Base-by-base conservation (phyloP, 768 basidiomycete species). In the Kwoniella sp. region DNA sequence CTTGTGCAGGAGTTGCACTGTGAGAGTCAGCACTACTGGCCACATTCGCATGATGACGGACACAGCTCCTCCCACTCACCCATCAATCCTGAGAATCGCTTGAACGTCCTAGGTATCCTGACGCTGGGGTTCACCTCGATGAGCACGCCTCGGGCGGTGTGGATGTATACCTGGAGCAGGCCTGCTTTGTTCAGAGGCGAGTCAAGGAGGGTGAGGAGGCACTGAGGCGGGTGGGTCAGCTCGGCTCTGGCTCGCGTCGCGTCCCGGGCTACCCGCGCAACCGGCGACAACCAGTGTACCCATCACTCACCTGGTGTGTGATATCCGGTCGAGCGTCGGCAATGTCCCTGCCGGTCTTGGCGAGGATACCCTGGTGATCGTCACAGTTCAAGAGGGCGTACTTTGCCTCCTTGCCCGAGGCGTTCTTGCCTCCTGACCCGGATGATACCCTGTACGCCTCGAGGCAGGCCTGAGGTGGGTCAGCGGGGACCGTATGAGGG, bases 321-420 rank as follows among this genome's bases (percentile, higher is more conserved):
- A 98, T 98, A 76, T 98, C 95, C 2, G 95, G 95, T 59, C 95
- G 79, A n/a, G 95, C 95, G 76, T 98, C 92, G 14, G 95, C 95
- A 56, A 98, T 98, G 76, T 99, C 95, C 70, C 93, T 82, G 14
- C 91, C 90, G 0, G 90, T 95, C 76, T 95, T 98, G 4, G 95
- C 93, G 57, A 99, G 79, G 62, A 99, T 95, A 49, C 93, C 93
- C 73, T 99, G 95, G 76, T 96, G 95, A 63, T 98, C 95, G 72
- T 98, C 95, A 74, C 95, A 98, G 76, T 99, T 99, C 61, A 99
- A 76, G 53, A 99, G 77, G 8, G 91, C 91, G 75, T 96, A 98
- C 76, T 96, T 96, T 53, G 88, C 89, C 53, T 93, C 91, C 68
- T 76, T 73, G 26, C 78, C 78, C 43, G 60, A 63, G 66, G 78